Evolutionary conservation across 805 yeast species (phyloP).

Genomic region (Yamadazyma olivae): DNA sequence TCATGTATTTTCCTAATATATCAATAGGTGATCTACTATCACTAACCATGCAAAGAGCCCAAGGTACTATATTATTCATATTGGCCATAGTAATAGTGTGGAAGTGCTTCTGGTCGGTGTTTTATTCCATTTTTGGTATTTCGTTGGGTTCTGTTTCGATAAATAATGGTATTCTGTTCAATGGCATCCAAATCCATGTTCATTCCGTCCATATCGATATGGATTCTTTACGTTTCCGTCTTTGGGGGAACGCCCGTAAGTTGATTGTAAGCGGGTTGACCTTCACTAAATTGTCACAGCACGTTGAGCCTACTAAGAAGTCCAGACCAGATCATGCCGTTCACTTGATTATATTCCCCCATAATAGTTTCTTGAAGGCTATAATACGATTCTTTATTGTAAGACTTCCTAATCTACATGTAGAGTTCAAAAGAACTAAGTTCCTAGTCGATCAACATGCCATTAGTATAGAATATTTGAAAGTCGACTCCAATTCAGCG

Average conservation of each 20-base stretch:
- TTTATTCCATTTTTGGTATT: slow-evolving; percentile 30
- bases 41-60: too few species aligned
- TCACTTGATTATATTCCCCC: slow-evolving; percentile 16
- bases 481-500: slow-evolving; percentile 16
- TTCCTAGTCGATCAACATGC: slow-evolving; percentile 5
- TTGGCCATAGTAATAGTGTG: neutral
- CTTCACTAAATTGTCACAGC: too few species aligned
- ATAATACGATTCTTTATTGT: neutral
- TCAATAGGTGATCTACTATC: too few species aligned
- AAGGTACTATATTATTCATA: too few species aligned
- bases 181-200: slow-evolving; percentile 21
- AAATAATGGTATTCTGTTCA: slow-evolving; percentile 38
- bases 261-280: slow-evolving; percentile 24
- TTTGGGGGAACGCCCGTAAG: slow-evolving; percentile 38
- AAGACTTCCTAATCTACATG: slow-evolving; percentile 18
- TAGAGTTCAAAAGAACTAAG: slow-evolving; percentile 19
- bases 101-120: slow-evolving; percentile 22
- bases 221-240: slow-evolving; percentile 25
- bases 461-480: slow-evolving; percentile 18
- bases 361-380: neutral
- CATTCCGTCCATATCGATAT: slow-evolving; percentile 14
- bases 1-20: too few species aligned
- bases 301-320: too few species aligned
- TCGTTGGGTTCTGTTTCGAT: slow-evolving; percentile 29
- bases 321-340: too few species aligned